Evolutionary conservation across 805 yeast genomes (phyloP), one percentile per base, ranked within the genome.

Genomic region (Hemisphaericaspora nanyangensis): DNA sequence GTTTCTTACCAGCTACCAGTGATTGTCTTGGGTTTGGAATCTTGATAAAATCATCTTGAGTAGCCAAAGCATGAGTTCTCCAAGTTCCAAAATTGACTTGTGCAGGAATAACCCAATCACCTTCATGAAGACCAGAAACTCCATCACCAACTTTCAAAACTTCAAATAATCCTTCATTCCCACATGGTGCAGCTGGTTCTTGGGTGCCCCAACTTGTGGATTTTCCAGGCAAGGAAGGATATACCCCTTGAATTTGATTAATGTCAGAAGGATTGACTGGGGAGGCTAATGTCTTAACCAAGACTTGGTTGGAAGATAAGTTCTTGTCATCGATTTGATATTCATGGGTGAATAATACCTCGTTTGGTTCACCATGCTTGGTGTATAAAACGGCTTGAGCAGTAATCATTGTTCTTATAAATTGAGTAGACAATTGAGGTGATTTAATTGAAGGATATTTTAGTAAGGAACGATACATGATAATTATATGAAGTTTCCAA

Each of bases 151-250:
- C 75, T 38, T 80, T 78, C 13, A 86, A 55, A 13, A 91, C 81
- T 56, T 88, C 84, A 56, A 87, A 90, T n/a, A 87, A 74, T 17
- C 97, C 99, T 63, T 91, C 99, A 58, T 93, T 93, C 40, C 99
- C 99, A 29, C 91, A 87, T 29, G 89, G 82, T 3, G 95, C 95
- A 7, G 79, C 65, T 3, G 95, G 89, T 8, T 46, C 52, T 3
- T 56, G 60, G 1, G 86, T 76, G 6, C 80, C 79, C 42, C 76
- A 79, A 34, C 61, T 78, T 37, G 59, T 67, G 18, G 74, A 68
- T 40, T 80, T 70, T 30, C 70, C 77, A 5, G 74, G 73, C 46
- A 65, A 67, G 20, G 68, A 61, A 4, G 74, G 74, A 45, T 68
- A 68, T 2, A 68, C 73, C 7, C 74, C 74, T 48, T 68, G 72